Base-by-base conservation (phyloP, 2,329 filamentous ascomycete genomes). In the Ophiostoma angusticollis region DNA sequence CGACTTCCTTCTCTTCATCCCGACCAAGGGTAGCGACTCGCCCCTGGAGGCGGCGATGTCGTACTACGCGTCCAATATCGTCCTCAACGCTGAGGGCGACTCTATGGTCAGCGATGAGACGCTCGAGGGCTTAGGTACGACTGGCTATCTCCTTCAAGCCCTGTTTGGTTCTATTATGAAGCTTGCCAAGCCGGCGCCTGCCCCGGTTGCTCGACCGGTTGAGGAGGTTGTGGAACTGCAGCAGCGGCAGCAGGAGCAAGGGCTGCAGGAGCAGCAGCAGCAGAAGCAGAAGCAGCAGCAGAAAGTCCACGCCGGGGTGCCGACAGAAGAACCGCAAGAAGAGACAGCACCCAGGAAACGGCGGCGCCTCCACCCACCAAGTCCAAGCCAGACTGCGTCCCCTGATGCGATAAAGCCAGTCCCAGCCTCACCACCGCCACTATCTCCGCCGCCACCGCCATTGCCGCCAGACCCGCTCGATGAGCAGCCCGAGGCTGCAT, bases 1-100 rank as follows among this genome's bases (percentile, higher is more conserved):
- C 58, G 81, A 96, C 60, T 98, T 96, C 59, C 71, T 96, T 19
- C 74, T 96, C 31, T 96, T 96, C 61, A 81, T 96, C 64, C 77
- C 77, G 16, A 64, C 64, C 68, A 54, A 63, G 44, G 70, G 78
- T 47, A 67, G 76, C 49, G 70, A 72, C 41, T 76, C 81, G 18
- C 80, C 81, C 47, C 71, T 98, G 31, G 77, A 79, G 54, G 78
- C 84, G 38, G 82, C 95, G 40, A 68, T 95, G 51, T 87, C 84
- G 37, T 96, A 93, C 62, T 98, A 94, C 61, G 80, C 83, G 42
- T 81, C 85, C 35, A 84, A 89, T 50, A 78, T 93, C 55, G 86
- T 83, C 59, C 70, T 98, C 57, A 94, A 84, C 54, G 70, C 85
- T 45, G 91, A 98, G 69, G 91, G 91, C 59, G 91, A 96, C 65